A percentile compares a stretch with the other conserved stretches of the same genome.
Conservation (phyloP, 164 flowering plant species). For the Cinnamomum chago region DNA sequence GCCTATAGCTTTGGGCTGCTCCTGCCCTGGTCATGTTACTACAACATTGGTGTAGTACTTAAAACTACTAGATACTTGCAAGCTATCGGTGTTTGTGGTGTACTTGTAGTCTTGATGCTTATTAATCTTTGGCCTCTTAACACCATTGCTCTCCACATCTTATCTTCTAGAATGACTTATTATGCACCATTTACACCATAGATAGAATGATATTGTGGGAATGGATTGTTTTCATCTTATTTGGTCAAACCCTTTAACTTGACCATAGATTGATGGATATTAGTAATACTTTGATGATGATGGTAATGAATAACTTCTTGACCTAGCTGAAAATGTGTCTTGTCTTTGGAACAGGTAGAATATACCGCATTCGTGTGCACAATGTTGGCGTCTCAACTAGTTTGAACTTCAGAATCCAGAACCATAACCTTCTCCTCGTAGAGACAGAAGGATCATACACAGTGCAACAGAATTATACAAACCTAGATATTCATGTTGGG, state of each 20-base stretch:
- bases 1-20: too few species aligned
- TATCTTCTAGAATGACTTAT: neutral
- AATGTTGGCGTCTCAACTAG: conserved; percentile 91
- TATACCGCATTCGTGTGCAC: conserved; percentile 84
- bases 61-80: too few species aligned
- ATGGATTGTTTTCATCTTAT: too few species aligned
- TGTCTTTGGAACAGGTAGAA: conserved; percentile 60
- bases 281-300: too few species aligned
- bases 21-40: too few species aligned
- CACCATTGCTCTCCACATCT: too few species aligned
- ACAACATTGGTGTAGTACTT: too few species aligned
- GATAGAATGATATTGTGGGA: neutral
- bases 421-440: conserved; percentile 69
- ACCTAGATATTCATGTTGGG: conserved; percentile 94
- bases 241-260: too few species aligned
- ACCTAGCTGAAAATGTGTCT: neutral
- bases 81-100: too few species aligned
- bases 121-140: too few species aligned
- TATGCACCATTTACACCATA: neutral
- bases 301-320: neutral
- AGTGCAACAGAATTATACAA: conserved; percentile 86
- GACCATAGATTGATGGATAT: too few species aligned
- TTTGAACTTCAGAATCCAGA: conserved; percentile 93
- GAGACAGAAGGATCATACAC: conserved; percentile 97
- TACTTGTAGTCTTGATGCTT: too few species aligned